Evolutionary conservation across 768 basidiomycete species (phyloP).

Genomic region (Daedaleopsis sinensis): DNA sequence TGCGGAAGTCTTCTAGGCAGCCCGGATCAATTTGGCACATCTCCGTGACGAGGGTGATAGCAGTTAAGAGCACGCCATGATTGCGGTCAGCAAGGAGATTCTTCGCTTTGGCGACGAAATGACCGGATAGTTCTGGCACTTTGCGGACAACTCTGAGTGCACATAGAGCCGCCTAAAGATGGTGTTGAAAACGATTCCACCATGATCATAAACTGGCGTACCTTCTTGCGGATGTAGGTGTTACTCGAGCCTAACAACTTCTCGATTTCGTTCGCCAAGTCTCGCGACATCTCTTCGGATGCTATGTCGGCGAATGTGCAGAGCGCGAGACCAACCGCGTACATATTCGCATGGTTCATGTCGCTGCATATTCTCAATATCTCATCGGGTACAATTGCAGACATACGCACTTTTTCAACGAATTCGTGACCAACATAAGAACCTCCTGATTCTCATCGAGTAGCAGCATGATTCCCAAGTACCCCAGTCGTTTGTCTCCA

Average conservation of each 20-base stretch:
- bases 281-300: slow-evolving; percentile 99
- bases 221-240: slow-evolving; percentile 99
- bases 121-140: slow-evolving; percentile 94
- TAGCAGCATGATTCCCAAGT: slow-evolving; percentile 96
- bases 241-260: slow-evolving; percentile 97
- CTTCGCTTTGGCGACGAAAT: slow-evolving; percentile 87
- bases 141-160: slow-evolving; percentile 93
- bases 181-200: not conserved
- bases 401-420: slow-evolving; percentile 86
- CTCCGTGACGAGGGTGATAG: slow-evolving; percentile 92
- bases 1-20: slow-evolving; percentile 85
- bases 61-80: slow-evolving; percentile 93
- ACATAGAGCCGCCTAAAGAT: slow-evolving; percentile 84
- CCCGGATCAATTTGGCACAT: slow-evolving; percentile 83
- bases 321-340: slow-evolving; percentile 93
- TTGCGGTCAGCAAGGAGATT: slow-evolving; percentile 93
- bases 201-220: slow-evolving; percentile 32
- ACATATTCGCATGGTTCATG: slow-evolving; percentile 99
- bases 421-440: slow-evolving; percentile 95
- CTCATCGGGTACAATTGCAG: not conserved
- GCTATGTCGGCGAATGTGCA: slow-evolving; percentile 99
- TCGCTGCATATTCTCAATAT: slow-evolving; percentile 58
- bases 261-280: slow-evolving; percentile 97
- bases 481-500: slow-evolving; percentile 94
- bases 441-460: slow-evolving; percentile 99